Evolutionary conservation across 495 filamentous ascomycete species (phyloP).

Genomic region (Choiromyces venosus): DNA sequence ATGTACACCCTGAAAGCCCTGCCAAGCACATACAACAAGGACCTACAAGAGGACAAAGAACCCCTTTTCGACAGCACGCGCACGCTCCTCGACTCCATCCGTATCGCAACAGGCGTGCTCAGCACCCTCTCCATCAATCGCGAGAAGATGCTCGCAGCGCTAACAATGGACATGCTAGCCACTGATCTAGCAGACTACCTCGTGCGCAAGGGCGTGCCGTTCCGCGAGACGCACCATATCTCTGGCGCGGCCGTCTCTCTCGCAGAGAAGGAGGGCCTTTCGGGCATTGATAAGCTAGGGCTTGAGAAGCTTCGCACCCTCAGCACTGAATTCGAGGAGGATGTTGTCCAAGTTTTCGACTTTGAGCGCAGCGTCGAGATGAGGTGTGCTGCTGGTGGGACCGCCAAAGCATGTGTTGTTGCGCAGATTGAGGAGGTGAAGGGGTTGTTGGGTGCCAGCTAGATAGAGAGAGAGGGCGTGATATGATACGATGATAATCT

Average conservation of each 20-base stretch:
- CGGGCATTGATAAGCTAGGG: constrained; percentile 68
- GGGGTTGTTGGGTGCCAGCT: constrained; percentile 48
- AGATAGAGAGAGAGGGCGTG: too few species aligned
- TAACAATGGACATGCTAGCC: constrained; percentile 74
- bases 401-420: constrained; percentile 64
- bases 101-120: constrained; percentile 55
- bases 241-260: constrained; percentile 72
- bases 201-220: constrained; percentile 80
- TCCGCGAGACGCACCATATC: constrained; percentile 84
- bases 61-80: constrained; percentile 82
- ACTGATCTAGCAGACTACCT: constrained; percentile 88
- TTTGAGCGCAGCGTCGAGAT: constrained; percentile 85
- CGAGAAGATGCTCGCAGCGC: constrained; percentile 70
- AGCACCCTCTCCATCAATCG: constrained; percentile 56
- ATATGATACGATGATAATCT: background rate
- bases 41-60: constrained; percentile 85
- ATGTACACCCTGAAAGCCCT: constrained; percentile 84
- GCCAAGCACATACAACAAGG: constrained; percentile 91
- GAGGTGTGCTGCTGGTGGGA: constrained; percentile 74
- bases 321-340: constrained; percentile 67
- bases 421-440: constrained; percentile 74
- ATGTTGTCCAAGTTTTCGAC: constrained; percentile 69
- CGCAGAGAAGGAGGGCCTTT: constrained; percentile 61
- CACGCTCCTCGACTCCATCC: constrained; percentile 77
- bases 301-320: constrained; percentile 66